Evolutionary conservation across 2,329 filamentous ascomycete species (phyloP), one percentile per base, ranked within the genome.

Genomic region (Simplicillium aogashimaense): DNA sequence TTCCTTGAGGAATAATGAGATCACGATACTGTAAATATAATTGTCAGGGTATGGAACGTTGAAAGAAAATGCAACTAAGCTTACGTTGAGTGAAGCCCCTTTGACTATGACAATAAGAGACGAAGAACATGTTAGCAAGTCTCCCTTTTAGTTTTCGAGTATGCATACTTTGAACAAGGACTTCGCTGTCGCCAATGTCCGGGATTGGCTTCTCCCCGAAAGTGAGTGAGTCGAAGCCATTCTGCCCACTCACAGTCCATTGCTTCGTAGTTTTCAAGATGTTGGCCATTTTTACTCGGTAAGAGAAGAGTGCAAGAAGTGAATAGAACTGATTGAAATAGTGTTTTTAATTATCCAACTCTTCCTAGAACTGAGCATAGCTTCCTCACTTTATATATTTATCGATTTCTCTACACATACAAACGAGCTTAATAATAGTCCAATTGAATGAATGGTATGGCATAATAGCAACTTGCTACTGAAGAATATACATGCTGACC

Each of bases 111-210:
- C n/a, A n/a, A n/a, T n/a, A n/a, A n/a, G n/a, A n/a, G n/a, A n/a
- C n/a, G n/a, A n/a, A n/a, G n/a, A 8, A n/a, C 2, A 25, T 16
- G 16, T 41, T 15, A 44, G 38, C 30, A 39, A 20, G 12, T 5
- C n/a, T 3, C 15, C 13, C 7, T n/a, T 38, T 53, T 45, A 46
- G 45, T 17, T 11, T 13, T 11, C 33, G 35, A 29, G 25, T 20
- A n/a, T 17, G 28, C 57, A 25, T 42, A 61, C 59, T 40, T 58
- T 81, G 83, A 49, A 89, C 77, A 28, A 89, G 69, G 7, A 87
- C 81, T 20, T 88, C 78, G 45, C 74, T 74, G 40, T 86, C 81
- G 36, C 82, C 82, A 2, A 82, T 53, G 47, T 76, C 60, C 11
- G 81, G 78, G 3, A 86, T 53, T 1, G 69, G 67, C 36, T 72